These are phyloP conservation scores for Cladosporium sp. DNA, from an alignment of 2,329 filamentous ascomycete species.

Conservation along the genomic window DNA sequence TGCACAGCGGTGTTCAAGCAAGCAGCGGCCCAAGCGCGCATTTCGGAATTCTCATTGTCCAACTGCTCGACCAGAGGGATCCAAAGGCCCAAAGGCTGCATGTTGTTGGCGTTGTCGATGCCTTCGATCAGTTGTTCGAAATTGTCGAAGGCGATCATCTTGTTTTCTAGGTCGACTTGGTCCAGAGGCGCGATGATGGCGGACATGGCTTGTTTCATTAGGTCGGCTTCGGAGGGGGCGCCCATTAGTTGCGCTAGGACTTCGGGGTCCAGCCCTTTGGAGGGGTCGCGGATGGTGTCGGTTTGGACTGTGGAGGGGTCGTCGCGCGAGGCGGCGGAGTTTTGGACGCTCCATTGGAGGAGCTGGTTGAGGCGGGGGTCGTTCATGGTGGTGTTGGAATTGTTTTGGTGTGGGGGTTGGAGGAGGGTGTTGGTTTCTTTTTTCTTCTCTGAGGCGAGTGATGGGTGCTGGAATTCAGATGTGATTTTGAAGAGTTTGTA, in stretches of 20 bases:
- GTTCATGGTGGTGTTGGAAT: conserved; percentile 23
- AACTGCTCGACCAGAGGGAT: conserved; percentile 69
- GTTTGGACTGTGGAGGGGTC: conserved; percentile 23
- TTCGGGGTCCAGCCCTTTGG: conserved; percentile 58
- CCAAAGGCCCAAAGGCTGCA: conserved; percentile 76
- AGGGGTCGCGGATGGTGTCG: conserved; percentile 28
- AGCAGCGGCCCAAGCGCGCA: conserved; percentile 86
- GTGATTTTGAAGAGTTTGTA: not conserved
- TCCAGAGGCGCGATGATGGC: conserved; percentile 56
- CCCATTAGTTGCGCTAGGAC: conserved; percentile 71
- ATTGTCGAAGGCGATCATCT: conserved; percentile 85
- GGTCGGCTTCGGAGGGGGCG: conserved; percentile 81
- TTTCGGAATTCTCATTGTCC: conserved; percentile 61
- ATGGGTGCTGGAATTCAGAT: not conserved
- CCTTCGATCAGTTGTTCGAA: conserved; percentile 88
- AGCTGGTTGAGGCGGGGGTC: conserved; percentile 57
- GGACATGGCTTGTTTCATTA: conserved; percentile 82
- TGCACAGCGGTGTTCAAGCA: conserved; percentile 92
- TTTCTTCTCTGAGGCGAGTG: too few relatives aligned
- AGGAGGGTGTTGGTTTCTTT: not conserved
- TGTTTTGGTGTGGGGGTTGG: conserved; percentile 18
- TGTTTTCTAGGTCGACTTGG: conserved; percentile 66
- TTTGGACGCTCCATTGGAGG: conserved; percentile 72
- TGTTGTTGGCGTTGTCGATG: conserved; percentile 95
- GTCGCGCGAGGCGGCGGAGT: conserved; percentile 44